phyloP scores from a whole-genome alignment of 2,329 filamentous ascomycete species.

The Cercospora sojina region DNA sequence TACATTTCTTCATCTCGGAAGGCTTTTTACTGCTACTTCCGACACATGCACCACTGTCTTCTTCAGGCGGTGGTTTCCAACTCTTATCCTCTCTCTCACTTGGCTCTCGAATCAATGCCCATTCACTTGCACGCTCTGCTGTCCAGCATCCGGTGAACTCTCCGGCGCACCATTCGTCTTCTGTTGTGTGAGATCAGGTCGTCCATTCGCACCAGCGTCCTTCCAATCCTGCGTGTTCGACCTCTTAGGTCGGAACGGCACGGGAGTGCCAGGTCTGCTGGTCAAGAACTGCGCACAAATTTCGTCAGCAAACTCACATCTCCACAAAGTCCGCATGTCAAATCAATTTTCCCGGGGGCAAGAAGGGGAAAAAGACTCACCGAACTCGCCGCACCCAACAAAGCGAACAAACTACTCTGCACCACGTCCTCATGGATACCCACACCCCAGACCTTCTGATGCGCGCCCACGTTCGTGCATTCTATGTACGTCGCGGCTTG shows the following conservation, averaged over 20 bases:
- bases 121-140: conserved; percentile 11
- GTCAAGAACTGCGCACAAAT: conserved; percentile 59
- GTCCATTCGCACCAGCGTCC: conserved; percentile 1
- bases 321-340: too few relatives aligned
- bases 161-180: conserved; percentile 34
- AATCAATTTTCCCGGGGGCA: too few relatives aligned
- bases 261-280: conserved; percentile 67
- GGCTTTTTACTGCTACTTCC: too few relatives aligned
- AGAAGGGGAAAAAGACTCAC: conserved; percentile 59
- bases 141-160: conserved; percentile 33
- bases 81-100: too few relatives aligned
- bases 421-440: conserved; percentile 92
- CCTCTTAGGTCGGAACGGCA: conserved; percentile 59
- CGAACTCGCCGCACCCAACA: conserved; percentile 80
- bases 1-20: too few relatives aligned
- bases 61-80: too few relatives aligned
- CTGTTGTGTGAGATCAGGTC: conserved; percentile 30
- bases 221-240: conserved; percentile 48
- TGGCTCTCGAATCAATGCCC: too few relatives aligned
- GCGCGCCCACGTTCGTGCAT: conserved; percentile 67
- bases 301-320: conserved; percentile 5
- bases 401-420: conserved; percentile 80
- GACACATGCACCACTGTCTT: too few relatives aligned
- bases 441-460: conserved; percentile 81
- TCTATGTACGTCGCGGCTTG: conserved; percentile 97